Evolutionary conservation across 1,139 yeast genomes (phyloP).

Genomic region (Tardiomyces blankii): DNA sequence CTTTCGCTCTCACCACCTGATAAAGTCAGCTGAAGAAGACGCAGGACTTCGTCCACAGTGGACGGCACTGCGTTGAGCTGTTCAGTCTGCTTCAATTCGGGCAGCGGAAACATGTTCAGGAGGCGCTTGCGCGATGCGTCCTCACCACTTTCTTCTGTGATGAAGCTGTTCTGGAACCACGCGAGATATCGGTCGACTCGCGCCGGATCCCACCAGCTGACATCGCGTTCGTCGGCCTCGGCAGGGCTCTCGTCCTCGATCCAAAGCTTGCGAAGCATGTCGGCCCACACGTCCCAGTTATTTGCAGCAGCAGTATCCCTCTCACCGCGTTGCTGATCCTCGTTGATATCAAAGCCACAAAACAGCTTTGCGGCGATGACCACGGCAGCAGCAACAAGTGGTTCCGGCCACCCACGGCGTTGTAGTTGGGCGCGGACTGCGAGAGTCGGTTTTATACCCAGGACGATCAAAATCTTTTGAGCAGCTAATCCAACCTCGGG

Average conservation of each 20-base stretch:
- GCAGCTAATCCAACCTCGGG: constrained; percentile 19
- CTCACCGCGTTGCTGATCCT: neutral
- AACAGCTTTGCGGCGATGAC: neutral
- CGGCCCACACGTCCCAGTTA: constrained; percentile 22
- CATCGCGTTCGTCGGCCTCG: constrained; percentile 14
- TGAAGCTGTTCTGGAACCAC: constrained; percentile 17
- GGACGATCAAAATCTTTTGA: constrained; percentile 1
- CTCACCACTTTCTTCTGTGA: neutral
- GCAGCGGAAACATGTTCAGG: neutral
- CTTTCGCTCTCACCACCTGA: neutral
- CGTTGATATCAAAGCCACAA: neutral
- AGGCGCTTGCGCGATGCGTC: neutral
- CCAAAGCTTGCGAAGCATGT: constrained; percentile 19
- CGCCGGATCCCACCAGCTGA: constrained; percentile 17
- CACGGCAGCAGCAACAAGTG: constrained; percentile 4
- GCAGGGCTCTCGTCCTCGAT: constrained; percentile 17
- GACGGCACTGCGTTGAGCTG: neutral
- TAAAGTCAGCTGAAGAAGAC: neutral
- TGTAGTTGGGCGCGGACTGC: neutral
- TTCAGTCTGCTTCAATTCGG: neutral
- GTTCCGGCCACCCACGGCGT: neutral
- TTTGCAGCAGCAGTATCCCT: constrained; percentile 4
- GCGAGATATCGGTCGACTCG: constrained; percentile 17
- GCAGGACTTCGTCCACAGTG: neutral
- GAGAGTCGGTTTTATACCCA: constrained; percentile 1